Evolutionary conservation across 2,329 filamentous ascomycete species (phyloP).

Genomic region (Ophiostoma triangulosporum): DNA sequence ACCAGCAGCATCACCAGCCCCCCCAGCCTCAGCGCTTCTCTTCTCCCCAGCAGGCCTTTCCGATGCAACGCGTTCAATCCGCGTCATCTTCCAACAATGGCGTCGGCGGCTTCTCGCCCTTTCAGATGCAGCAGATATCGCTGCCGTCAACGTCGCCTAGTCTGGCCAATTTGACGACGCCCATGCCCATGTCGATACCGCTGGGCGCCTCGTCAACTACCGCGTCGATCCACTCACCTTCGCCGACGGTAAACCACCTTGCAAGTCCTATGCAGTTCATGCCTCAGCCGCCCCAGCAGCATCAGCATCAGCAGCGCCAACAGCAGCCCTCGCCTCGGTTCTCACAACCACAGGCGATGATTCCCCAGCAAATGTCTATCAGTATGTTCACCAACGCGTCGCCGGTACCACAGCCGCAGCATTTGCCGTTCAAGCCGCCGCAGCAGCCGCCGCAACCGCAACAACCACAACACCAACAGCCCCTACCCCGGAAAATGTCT

Average conservation of each 20-base stretch:
- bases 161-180: conserved; percentile 3
- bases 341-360: conserved; percentile 4
- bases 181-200: conserved; percentile 5
- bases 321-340: conserved; percentile 4
- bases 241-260: conserved; percentile 5
- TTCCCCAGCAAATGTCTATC: conserved; percentile 5
- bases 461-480: conserved; percentile 14
- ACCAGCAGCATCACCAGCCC: neutral
- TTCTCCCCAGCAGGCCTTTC: conserved; percentile 6
- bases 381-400: conserved; percentile 8
- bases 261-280: conserved; percentile 11
- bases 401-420: conserved; percentile 14
- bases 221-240: conserved; percentile 5
- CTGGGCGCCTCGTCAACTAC: neutral
- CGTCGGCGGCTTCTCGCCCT: conserved; percentile 1
- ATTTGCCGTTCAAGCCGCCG: conserved; percentile 15
- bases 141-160: neutral
- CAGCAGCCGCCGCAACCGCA: conserved; percentile 15
- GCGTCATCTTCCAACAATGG: conserved; percentile 3
- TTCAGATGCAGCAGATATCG: conserved; percentile 5
- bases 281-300: conserved; percentile 5
- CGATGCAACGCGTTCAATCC: conserved; percentile 5
- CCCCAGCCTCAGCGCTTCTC: conserved; percentile 4
- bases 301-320: neutral
- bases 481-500: neutral